Percentiles rank a stretch among this genome's conserved stretches.
Conservation (phyloP, 2,329 filamentous ascomycete genomes). For the Aspergillus carbonarius region DNA sequence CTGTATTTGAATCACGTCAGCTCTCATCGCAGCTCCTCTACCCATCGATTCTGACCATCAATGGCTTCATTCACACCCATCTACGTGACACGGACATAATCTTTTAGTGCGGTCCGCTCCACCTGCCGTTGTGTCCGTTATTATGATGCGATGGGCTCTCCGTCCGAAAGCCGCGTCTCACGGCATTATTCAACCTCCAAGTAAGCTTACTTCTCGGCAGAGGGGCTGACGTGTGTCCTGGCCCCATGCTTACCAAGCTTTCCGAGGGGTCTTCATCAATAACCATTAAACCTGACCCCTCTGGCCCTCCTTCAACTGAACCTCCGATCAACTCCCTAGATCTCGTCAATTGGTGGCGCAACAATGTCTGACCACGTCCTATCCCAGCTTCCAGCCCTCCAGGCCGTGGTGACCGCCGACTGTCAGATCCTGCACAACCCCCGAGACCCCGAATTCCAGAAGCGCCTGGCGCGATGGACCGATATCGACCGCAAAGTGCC, state of each 20-base stretch:
- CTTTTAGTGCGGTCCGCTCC: no score
- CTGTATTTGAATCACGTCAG: no score
- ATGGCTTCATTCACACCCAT: no score
- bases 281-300: not conserved
- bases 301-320: not conserved
- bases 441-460: not conserved
- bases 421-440: not conserved
- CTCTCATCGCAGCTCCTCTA: no score
- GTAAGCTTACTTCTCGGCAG: not conserved
- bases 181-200: not conserved
- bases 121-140: no score
- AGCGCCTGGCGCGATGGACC: not conserved
- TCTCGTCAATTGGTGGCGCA: not conserved
- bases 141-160: no score
- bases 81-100: no score
- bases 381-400: not conserved
- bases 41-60: no score
- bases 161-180: no score
- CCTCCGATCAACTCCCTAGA: not conserved
- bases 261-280: not conserved
- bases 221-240: not conserved
- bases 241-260: not conserved
- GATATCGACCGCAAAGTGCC: not conserved
- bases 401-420: not conserved
- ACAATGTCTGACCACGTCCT: not conserved